Evolutionary conservation across 2,329 filamentous ascomycete genomes (phyloP).

Genomic region (Xylaria digitata): DNA sequence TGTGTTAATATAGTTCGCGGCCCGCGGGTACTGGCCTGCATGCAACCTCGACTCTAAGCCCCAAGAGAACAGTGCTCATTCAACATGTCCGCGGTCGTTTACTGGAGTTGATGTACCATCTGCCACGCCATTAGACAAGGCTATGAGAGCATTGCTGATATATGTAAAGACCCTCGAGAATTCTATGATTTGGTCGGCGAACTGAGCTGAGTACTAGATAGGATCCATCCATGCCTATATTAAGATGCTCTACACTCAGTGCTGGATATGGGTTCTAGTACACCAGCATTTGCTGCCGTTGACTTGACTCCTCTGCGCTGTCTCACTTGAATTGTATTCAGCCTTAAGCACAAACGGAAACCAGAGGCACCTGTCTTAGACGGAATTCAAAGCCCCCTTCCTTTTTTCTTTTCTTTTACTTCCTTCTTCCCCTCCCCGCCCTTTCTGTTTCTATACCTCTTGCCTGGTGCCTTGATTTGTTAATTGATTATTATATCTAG

Average conservation of each 20-base stretch:
- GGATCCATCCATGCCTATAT: slow-evolving; percentile 6
- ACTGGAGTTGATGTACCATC: not conserved
- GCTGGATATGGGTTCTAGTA: slow-evolving; percentile 1
- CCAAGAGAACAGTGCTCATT: slow-evolving; percentile 1
- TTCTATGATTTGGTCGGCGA: not conserved
- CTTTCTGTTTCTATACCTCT: not conserved
- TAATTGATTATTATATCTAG: no score
- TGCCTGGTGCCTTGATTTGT: not conserved
- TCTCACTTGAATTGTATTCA: slow-evolving; percentile 16
- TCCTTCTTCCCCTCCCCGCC: no score
- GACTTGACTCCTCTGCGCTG: slow-evolving; percentile 7
- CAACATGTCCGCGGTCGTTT: not conserved
- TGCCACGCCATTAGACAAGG: slow-evolving; percentile 1
- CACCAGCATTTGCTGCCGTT: slow-evolving; percentile 1
- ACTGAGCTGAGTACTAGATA: slow-evolving; percentile 5
- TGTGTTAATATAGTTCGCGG: not conserved
- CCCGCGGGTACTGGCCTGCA: not conserved
- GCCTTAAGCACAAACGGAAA: slow-evolving; percentile 13
- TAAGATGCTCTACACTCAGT: slow-evolving; percentile 17
- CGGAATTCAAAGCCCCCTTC: not conserved
- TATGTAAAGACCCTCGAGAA: slow-evolving; percentile 9
- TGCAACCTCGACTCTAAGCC: not conserved
- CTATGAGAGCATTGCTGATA: slow-evolving; percentile 2
- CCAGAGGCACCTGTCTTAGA: not conserved
- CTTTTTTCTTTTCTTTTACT: no score